Evolutionary conservation across 2,329 filamentous ascomycete genomes (phyloP), one percentile per base, ranked within the genome.

Genomic region (Trichoderma sp.): DNA sequence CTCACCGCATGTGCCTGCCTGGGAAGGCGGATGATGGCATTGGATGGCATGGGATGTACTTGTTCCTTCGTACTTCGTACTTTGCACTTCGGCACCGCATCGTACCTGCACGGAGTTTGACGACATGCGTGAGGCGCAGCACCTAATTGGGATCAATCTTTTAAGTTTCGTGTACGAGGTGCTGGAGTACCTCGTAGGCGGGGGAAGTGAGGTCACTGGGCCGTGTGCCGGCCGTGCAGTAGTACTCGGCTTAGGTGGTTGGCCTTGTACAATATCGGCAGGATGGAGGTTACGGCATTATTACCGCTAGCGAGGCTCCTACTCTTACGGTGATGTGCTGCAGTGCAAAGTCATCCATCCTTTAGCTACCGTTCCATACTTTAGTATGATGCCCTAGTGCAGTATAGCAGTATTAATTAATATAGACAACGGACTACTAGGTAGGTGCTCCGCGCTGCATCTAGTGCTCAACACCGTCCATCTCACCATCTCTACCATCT

Each of bases 71-170:
- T n/a, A n/a, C n/a, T n/a, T n/a, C n/a, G n/a, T n/a, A n/a, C n/a
- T n/a, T n/a, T n/a, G n/a, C n/a, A n/a, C n/a, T n/a, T n/a, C 22
- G 15, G 60, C 34, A 22, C 32, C 53, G 34, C 45, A 63, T 54
- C 35, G 60, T 64, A 39, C 60, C 50, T 64, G 60, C 60, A 42
- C 60, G 13, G 42, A 42, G 25, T 48, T 54, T 32, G 60, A 64
- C 60, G 60, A 39, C 48, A 34, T 64, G 60, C 32, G 35, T n/a
- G 60, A 64, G 60, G 29, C 27, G 60, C 50, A 54, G 60, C 45
- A n/a, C 25, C 60, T 48, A 64, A 64, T 64, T 22, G 39, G n/a
- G n/a, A 54, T 29, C 29, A n/a, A 13, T 13, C 27, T 15, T 50
- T 34, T n/a, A 8, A 32, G 34, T 53, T 27, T 53, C 59, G 45